phyloP scores from a whole-genome alignment of 257 asterid species.

The Nicotiana knightiana region DNA sequence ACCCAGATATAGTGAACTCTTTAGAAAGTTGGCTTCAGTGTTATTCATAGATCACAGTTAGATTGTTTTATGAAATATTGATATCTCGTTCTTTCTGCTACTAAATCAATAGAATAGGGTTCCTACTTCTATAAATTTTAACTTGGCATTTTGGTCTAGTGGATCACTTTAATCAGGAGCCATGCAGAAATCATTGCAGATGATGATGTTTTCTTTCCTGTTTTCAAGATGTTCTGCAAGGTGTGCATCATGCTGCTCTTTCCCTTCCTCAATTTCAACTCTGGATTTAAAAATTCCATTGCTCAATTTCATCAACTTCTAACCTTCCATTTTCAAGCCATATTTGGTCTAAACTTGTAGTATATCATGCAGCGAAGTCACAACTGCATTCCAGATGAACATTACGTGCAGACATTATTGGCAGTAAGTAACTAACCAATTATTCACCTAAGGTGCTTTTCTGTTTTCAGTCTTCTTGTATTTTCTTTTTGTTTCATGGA shows the following conservation, averaged over 20 bases:
- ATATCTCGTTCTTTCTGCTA: neutral
- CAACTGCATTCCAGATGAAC: slow-evolving; percentile 96
- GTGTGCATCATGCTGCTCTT: slow-evolving; percentile 22
- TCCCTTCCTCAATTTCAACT: neutral
- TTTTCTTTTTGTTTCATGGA: neutral
- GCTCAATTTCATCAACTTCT: neutral
- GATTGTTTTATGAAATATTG: neutral
- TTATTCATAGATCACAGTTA: neutral
- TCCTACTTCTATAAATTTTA: neutral
- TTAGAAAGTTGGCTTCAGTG: neutral
- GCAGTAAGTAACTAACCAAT: slow-evolving; percentile 47
- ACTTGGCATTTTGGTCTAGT: slow-evolving; percentile 36
- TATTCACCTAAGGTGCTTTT: neutral
- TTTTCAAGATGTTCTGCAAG: slow-evolving; percentile 80
- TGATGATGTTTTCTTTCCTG: slow-evolving; percentile 54
- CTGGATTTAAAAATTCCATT: neutral
- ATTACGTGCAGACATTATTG: slow-evolving; percentile 80
- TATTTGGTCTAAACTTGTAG: slow-evolving; percentile 9
- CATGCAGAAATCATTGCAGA: slow-evolving; percentile 75
- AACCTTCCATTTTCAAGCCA: neutral
- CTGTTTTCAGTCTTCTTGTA: neutral
- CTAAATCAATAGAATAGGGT: neutral
- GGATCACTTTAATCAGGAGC: slow-evolving; percentile 72
- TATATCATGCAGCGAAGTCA: slow-evolving; percentile 73
- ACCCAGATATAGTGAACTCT: neutral